Base-by-base conservation (phyloP, 352 stramenopile species). In the Globisporangium canariense region DNA sequence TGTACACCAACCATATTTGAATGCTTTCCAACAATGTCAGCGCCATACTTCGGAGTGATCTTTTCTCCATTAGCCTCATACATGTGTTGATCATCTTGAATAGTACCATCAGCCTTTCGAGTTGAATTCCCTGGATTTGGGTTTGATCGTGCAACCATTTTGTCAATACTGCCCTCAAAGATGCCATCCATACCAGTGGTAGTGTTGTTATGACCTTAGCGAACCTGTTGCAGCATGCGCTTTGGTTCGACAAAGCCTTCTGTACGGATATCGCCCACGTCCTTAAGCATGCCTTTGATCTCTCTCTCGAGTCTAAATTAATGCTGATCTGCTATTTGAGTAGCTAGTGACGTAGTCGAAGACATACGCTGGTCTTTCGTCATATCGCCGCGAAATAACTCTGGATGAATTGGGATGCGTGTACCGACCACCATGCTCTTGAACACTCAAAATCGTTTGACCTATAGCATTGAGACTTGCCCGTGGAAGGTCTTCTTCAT, bases 361-460 rank as follows among this genome's bases (percentile, higher is more conserved):
- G 47, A n/a, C 47, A 30, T 54, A 32, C 47, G 13, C n/a, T 54
- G 47, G 28, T 54, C 47, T 32, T 54, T n/a, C 9, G 20, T 54
- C 22, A 54, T 32, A 32, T 54, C 47, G 2, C 47, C 47, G 9
- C 28, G 28, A 30, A 54, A 54, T 11, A 54, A 11, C 28, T 54
- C 47, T 25, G 47, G 47, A 54, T 54, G 47, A 54, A 36, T 54
- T 16, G 47, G 13, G 47, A 25, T 54, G 47, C n/a, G 47, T 54
- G n/a, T 54, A 54, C 28, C 47, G 13, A 8, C 47, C 47, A 54
- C 47, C 47, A 11, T 54, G 10, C n/a, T 54, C 47, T 36, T 54
- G 47, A n/a, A 54, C 28, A 54, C 30, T 54, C 4, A 54, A 36
- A 54, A 54, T 54, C 20, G 47, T 32, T 28, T 54, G 47, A 11